phyloP scores from a whole-genome alignment of 495 filamentous ascomycete species.

The Amorphotheca resinae region DNA sequence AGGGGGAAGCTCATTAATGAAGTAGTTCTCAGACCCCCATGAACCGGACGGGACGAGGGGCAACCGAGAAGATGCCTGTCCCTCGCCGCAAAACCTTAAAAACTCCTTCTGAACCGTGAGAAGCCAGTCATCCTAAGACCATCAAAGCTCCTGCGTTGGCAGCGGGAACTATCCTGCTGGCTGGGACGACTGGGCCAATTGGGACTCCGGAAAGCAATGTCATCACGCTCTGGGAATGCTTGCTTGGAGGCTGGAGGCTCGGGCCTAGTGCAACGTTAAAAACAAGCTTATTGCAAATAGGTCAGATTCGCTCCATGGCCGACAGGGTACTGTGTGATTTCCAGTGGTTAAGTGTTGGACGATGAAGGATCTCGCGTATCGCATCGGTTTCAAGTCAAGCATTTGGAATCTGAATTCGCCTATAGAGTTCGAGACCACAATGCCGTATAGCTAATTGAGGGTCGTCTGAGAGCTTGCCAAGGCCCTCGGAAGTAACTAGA shows the following conservation, averaged over 20 bases:
- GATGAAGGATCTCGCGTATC: constrained; percentile 11
- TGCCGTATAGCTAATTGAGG: background rate
- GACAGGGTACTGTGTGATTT: constrained; percentile 1
- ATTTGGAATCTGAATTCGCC: background rate
- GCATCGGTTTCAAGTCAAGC: constrained; percentile 8
- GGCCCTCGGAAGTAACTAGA: background rate
- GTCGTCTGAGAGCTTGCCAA: background rate
- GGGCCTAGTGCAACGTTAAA: background rate
- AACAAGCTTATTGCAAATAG: constrained; percentile 3
- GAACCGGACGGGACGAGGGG: constrained; percentile 13
- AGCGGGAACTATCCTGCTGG: background rate
- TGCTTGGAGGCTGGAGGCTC: background rate
- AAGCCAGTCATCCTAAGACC: constrained; percentile 8
- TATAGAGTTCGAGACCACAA: constrained; percentile 1
- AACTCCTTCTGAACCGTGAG: background rate
- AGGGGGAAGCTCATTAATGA: constrained; percentile 15
- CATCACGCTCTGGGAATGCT: too few species aligned
- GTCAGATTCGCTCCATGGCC: background rate
- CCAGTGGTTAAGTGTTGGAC: background rate
- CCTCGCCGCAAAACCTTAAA: background rate
- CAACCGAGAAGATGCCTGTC: too few species aligned
- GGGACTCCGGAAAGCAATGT: background rate
- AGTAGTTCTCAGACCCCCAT: constrained; percentile 4
- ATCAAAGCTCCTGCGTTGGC: constrained; percentile 8
- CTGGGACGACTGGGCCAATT: constrained; percentile 7